These are phyloP conservation scores for Hemisphaericaspora nanyangensis DNA, from an alignment of 805 yeast genomes.

Conservation along the genomic window DNA sequence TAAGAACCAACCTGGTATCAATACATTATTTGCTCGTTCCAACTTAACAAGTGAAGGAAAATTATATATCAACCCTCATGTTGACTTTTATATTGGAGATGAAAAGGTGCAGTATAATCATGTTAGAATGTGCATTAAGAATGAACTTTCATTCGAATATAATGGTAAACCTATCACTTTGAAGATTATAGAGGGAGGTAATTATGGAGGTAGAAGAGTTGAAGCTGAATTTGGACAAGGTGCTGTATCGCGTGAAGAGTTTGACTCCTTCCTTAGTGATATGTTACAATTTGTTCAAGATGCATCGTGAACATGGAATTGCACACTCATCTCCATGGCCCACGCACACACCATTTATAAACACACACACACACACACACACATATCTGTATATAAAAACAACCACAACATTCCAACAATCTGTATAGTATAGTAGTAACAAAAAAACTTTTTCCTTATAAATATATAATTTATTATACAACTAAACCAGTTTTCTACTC, in stretches of 20 bases:
- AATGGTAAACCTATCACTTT: conserved; percentile 30
- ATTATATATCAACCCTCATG: conserved; percentile 33
- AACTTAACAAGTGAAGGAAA: conserved; percentile 41
- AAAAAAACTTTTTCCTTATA: no score
- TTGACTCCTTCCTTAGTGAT: conserved; percentile 24
- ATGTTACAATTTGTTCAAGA: conserved; percentile 2
- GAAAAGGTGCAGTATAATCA: conserved; percentile 41
- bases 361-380: neutral
- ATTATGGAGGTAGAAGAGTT: conserved; percentile 49
- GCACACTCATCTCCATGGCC: no score
- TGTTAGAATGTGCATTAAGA: conserved; percentile 39
- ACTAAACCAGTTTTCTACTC: no score
- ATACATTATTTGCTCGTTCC: conserved; percentile 34
- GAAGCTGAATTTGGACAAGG: conserved; percentile 35
- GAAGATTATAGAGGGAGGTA: conserved; percentile 53
- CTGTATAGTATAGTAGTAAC: no score
- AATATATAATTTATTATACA: no score
- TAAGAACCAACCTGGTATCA: conserved; percentile 39
- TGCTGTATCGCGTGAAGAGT: conserved; percentile 8
- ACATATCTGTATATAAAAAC: neutral
- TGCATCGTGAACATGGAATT: neutral
- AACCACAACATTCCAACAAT: no score
- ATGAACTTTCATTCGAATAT: conserved; percentile 41
- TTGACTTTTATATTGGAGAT: conserved; percentile 32
- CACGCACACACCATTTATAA: no score